Evolutionary conservation across 108 stramenopile genomes (phyloP), one percentile per base, ranked within the genome.

Genomic region (Nitzschia sp.): DNA sequence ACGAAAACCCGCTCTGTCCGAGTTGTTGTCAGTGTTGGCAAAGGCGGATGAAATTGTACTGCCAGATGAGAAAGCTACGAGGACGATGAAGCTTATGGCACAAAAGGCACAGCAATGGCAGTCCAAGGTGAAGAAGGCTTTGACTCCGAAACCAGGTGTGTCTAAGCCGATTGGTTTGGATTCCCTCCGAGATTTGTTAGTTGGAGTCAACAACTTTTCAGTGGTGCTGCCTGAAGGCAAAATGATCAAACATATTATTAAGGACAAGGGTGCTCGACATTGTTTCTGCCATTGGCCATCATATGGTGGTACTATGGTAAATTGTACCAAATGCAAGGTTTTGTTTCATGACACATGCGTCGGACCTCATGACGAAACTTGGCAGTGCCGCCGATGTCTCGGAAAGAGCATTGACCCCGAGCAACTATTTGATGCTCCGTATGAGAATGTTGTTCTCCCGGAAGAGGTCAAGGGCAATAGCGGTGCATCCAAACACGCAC

Each of bases 271-370:
- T 14, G 41, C 62, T 8, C 62, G 86, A 19, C 82, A 88, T 57
- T 88, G 86, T 43, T 51, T 86, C 42, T 88, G 89, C 71, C 86
- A 85, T 46, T 84, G 94, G 3, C 88, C 92, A 10, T 78, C 81
- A 65, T 92, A 94, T 76, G 96, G 92, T 10, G 68, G 80, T 26
- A 85, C 88, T 52, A 97, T 97, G 96, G 66, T 95, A 8, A 48
- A 81, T 57, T 97, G 96, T 68, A 83, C 89, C 53, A 67, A 64
- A 20, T 97, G 96, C 66, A 79, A 93, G 26, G 71, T 75, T 44
- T 94, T 89, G 92, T 95, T 85, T 71, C 96, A 95, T 72, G 89
- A 86, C n/a, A 46, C 53, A 8, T 97, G 95, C 53, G 81, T 95
- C 58, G 79, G 78, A 78, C 68, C 68, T 38, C 43, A 76, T 6